Percentiles rank a stretch among this genome's conserved stretches.
Conservation (phyloP, 148 eudicot genomes). For the Chenopodium album region DNA sequence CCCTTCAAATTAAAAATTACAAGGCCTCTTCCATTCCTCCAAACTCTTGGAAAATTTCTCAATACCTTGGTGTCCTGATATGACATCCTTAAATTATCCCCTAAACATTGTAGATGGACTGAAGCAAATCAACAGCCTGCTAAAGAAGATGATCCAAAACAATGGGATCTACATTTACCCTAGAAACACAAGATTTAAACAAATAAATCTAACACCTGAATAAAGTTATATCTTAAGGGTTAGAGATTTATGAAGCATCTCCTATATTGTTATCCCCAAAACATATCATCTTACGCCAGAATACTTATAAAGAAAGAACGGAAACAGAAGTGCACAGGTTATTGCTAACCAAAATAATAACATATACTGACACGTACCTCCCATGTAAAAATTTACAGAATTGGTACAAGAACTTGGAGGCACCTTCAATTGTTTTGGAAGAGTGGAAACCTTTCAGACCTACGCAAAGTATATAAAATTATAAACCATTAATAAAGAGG, state of each 20-base stretch:
- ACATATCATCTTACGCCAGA: not conserved
- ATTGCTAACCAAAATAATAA: slow-evolving; percentile 2
- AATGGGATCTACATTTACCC: not conserved
- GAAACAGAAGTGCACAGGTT: slow-evolving; percentile 3
- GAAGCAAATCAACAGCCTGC: not conserved
- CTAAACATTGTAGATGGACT: no score
- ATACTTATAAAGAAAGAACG: not conserved
- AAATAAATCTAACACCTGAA: not conserved
- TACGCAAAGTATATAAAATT: slow-evolving; percentile 18
- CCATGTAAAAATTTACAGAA: slow-evolving; percentile 43
- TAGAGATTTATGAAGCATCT: not conserved
- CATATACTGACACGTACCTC: slow-evolving; percentile 42
- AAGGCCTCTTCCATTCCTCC: not conserved
- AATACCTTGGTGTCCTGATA: not conserved
- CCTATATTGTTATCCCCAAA: not conserved
- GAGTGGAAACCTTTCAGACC: slow-evolving; percentile 78
- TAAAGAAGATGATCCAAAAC: not conserved
- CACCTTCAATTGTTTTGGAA: slow-evolving; percentile 72
- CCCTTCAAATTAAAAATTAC: not conserved
- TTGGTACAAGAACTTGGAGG: slow-evolving; percentile 55
- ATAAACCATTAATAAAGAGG: not conserved
- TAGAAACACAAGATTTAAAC: not conserved
- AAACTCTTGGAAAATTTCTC: not conserved
- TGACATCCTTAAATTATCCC: not conserved
- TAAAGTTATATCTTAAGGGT: not conserved